phyloP scores from a whole-genome alignment of 768 basidiomycete genomes.

The Suillus americanus region DNA sequence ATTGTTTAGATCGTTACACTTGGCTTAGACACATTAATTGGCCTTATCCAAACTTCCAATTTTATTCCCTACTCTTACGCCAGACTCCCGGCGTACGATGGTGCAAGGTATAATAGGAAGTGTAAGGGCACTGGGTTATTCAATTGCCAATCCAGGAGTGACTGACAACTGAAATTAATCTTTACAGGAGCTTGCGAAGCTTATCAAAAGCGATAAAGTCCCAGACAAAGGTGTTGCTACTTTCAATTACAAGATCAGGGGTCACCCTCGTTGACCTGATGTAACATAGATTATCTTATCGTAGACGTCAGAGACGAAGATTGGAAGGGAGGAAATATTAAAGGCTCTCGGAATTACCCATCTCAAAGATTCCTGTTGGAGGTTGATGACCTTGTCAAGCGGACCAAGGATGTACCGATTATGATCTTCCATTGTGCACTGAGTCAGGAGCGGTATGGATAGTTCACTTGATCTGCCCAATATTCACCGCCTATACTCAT shows the following conservation, averaged over 20 bases:
- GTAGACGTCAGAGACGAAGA: conserved; percentile 89
- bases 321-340: conserved; percentile 77
- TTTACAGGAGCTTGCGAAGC: conserved; percentile 61
- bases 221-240: conserved; percentile 40
- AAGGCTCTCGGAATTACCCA: conserved; percentile 59
- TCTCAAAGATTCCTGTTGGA: conserved; percentile 55
- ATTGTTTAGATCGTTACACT: background rate
- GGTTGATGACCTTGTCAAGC: conserved; percentile 58
- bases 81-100: background rate
- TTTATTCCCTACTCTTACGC: background rate
- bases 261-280: background rate
- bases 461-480: conserved; percentile 6
- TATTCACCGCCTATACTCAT: conserved; percentile 9
- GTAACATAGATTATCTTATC: conserved; percentile 58
- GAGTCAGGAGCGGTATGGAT: conserved; percentile 71
- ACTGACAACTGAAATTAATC: background rate
- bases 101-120: conserved; percentile 4
- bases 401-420: conserved; percentile 58
- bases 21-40: background rate
- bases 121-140: background rate
- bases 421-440: conserved; percentile 80
- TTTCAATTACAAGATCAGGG: background rate
- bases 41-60: background rate
- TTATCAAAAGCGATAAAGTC: conserved; percentile 66
- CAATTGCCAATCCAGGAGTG: background rate